These are phyloP conservation scores for Exophiala aquamarina DNA, from an alignment of 2,329 filamentous ascomycete species.

Conservation along the genomic window DNA sequence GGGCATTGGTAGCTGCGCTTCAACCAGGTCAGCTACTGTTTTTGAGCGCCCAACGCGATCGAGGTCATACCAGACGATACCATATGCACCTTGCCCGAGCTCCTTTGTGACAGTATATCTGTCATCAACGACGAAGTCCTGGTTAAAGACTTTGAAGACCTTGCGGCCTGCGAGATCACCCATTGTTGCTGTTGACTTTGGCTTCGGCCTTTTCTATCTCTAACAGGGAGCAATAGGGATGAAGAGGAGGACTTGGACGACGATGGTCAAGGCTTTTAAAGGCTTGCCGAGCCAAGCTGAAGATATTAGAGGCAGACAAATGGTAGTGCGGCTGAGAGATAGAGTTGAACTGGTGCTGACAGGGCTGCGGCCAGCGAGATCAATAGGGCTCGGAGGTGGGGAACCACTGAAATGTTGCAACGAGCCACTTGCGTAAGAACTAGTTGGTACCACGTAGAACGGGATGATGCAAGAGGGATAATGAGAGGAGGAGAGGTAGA, in stretches of 20 bases:
- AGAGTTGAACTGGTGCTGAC: constrained; percentile 25
- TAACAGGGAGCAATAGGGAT: background rate
- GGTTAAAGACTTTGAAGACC: constrained; percentile 99
- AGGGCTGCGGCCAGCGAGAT: constrained; percentile 9
- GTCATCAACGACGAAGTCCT: constrained; percentile 98
- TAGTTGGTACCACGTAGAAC: constrained; percentile 2
- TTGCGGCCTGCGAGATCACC: constrained; percentile 70
- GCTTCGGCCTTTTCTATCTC: background rate
- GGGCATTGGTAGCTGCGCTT: constrained; percentile 88
- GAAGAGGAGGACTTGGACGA: background rate
- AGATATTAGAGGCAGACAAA: constrained; percentile 5
- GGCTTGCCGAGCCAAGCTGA: constrained; percentile 3
- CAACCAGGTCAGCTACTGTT: constrained; percentile 17
- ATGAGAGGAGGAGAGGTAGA: too few relatives aligned
- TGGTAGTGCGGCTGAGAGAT: constrained; percentile 21
- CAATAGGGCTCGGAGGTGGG: constrained; percentile 18
- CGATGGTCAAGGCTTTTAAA: constrained; percentile 6
- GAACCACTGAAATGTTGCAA: constrained; percentile 13
- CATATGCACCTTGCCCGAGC: constrained; percentile 95
- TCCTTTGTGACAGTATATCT: constrained; percentile 99
- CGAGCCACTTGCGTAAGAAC: constrained; percentile 16
- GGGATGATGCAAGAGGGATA: too few relatives aligned
- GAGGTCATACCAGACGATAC: constrained; percentile 83
- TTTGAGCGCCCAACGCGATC: background rate
- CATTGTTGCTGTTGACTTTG: constrained; percentile 43